Conservation (phyloP, 2,329 filamentous ascomycete genomes). For the Trichoderma asperellum region DNA sequence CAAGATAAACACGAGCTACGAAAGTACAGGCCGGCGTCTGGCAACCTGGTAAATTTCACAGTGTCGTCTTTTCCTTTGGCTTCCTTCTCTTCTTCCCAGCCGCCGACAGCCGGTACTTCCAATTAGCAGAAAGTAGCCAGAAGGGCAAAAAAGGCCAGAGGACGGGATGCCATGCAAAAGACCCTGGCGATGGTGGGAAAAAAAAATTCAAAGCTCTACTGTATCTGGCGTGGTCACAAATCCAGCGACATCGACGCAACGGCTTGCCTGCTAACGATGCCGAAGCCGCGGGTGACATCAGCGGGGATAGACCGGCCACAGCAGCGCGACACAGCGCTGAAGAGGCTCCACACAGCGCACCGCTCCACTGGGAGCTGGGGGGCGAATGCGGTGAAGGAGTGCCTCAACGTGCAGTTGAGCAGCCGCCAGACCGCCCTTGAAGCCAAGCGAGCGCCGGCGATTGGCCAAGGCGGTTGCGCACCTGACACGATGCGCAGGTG, state of each 20-base stretch:
- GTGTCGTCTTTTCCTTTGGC: neutral
- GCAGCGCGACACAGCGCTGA: slow-evolving; percentile 19
- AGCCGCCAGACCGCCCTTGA: slow-evolving; percentile 3
- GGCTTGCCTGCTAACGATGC: neutral
- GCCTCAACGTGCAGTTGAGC: slow-evolving; percentile 10
- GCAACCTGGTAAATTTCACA: neutral
- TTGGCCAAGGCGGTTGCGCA: slow-evolving; percentile 2
- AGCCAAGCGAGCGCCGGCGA: neutral
- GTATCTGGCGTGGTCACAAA: neutral
- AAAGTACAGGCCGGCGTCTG: neutral
- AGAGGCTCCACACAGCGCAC: slow-evolving; percentile 7
- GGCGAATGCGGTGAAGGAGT: slow-evolving; percentile 17
- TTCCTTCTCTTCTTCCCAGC: neutral
- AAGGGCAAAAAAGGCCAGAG: neutral
- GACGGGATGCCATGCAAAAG: neutral
- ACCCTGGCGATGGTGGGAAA: neutral
- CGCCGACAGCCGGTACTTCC: neutral
- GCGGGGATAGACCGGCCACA: slow-evolving; percentile 14
- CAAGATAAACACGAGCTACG: neutral
- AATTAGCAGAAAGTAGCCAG: neutral
- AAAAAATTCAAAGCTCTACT: slow-evolving; percentile 5
- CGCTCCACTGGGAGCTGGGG: slow-evolving; percentile 13
- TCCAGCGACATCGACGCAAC: neutral
- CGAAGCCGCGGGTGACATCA: slow-evolving; percentile 28
- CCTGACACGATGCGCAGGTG: slow-evolving; percentile 9